These are phyloP conservation scores for Suillus fuscotomentosus DNA, from an alignment of 768 basidiomycete species.

Conservation along the genomic window DNA sequence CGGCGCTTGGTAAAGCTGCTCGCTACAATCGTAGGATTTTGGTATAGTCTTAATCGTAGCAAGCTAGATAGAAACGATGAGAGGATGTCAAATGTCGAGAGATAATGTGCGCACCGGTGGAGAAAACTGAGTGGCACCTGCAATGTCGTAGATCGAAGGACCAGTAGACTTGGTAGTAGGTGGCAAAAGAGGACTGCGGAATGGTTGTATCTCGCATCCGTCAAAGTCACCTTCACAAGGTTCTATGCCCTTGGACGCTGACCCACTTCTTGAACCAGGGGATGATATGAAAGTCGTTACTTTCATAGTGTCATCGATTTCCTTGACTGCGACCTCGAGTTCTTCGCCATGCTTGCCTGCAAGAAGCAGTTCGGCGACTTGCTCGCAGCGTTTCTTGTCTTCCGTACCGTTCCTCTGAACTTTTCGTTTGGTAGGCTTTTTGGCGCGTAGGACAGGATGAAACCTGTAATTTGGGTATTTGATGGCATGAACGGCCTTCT, in stretches of 20 bases:
- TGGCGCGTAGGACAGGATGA: conserved; percentile 42
- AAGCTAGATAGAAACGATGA: background rate
- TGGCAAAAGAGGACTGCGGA: conserved; percentile 31
- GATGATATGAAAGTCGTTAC: conserved; percentile 4
- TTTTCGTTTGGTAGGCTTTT: conserved; percentile 47
- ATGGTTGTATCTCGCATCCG: conserved; percentile 17
- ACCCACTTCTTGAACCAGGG: background rate
- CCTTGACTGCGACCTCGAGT: conserved; percentile 42
- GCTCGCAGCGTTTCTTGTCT: conserved; percentile 48
- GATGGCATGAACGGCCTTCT: conserved; percentile 47
- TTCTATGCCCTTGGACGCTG: background rate
- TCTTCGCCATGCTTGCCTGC: conserved; percentile 51
- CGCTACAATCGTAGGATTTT: background rate
- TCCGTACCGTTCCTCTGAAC: conserved; percentile 49
- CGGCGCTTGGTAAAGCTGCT: background rate
- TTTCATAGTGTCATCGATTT: conserved; percentile 23
- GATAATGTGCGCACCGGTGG: background rate
- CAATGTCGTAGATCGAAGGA: background rate
- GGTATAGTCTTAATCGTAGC: background rate
- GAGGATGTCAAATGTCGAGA: background rate
- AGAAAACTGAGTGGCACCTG: background rate
- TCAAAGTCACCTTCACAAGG: conserved; percentile 3
- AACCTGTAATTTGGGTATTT: conserved; percentile 58
- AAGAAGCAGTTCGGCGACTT: conserved; percentile 49
- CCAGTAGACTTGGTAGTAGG: conserved; percentile 10